Base-by-base conservation (phyloP, 495 filamentous ascomycete species). In the Pyronema omphalodes region DNA sequence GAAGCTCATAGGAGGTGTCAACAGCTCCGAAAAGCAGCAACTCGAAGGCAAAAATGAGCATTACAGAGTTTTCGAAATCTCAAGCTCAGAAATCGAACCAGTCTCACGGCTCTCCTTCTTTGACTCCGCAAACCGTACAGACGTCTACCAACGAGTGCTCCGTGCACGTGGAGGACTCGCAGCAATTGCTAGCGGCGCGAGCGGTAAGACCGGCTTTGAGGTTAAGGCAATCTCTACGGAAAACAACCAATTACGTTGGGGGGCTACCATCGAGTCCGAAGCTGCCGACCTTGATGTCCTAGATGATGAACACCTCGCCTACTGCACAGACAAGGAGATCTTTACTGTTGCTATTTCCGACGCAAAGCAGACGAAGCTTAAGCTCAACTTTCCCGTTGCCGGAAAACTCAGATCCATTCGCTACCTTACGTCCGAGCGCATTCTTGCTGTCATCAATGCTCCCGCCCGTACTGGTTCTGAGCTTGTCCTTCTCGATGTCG, bases 1-100 rank as follows among this genome's bases (percentile, higher is more conserved):
- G 6, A 44, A 33, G 19, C 3, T 58, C 19, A 77, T 83, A 51
- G 81, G 85, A 7, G 89, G 91, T 43, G 83, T 94, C 67, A 95
- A 95, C 67, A 93, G 86, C 52, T 82, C 82, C 45, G 71, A 77
- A 33, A 72, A 68, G 0, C 77, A 86, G 41, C 74, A 84, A 48
- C 68, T 78, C 59, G 77, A 78, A 55, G 85, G 83, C 33, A 85
- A 81, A 62, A 96, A 98, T 63, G 75, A 86, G 59, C 91, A 98
- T 67, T 76, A 96, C 54, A 74, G 88, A 45, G 73, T 86, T n/a
- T 91, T 94, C 52, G 61, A 39, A 53, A 60, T 63, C 56, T 14
- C n/a, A 8, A 44, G 55, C 7, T 7, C 29, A 36, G 43, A 50
- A 23, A 64, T 64, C 37, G 51, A 53, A 3, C 47, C 56, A 41